These are phyloP conservation scores for Dillenia suffruticosa DNA, from an alignment of 164 flowering plant species.

Conservation along the genomic window DNA sequence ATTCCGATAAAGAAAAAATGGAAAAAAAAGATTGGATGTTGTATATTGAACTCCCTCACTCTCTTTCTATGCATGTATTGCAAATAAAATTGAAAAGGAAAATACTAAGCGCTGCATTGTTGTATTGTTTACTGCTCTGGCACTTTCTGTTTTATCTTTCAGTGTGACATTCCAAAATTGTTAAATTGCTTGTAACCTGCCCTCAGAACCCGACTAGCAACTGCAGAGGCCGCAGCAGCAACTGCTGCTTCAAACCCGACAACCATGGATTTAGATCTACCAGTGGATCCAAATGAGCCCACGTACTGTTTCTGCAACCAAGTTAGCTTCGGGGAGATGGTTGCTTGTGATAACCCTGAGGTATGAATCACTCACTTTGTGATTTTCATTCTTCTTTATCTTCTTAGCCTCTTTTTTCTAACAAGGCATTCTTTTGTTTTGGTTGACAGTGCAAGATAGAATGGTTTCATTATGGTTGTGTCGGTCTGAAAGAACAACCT, in stretches of 20 bases:
- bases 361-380: slow-evolving; percentile 31
- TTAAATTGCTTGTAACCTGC: background rate
- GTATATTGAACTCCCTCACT: no score
- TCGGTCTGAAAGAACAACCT: slow-evolving; percentile 80
- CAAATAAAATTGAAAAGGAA: no score
- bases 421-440: no score
- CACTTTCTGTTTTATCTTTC: no score
- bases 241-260: slow-evolving; percentile 46
- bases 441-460: slow-evolving; percentile 83
- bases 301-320: slow-evolving; percentile 96
- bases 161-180: background rate
- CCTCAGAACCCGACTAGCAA: slow-evolving; percentile 53
- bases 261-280: slow-evolving; percentile 79
- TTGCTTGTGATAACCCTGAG: slow-evolving; percentile 89
- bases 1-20: no score
- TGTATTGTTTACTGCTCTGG: no score
- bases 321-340: slow-evolving; percentile 98
- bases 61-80: no score
- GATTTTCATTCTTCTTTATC: background rate
- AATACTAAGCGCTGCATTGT: no score
- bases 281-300: slow-evolving; percentile 99
- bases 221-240: slow-evolving; percentile 35
- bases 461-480: slow-evolving; percentile 97
- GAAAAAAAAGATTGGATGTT: no score
- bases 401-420: background rate